Evolutionary conservation across 2,329 filamentous ascomycete species (phyloP).

Genomic region (Fulvia fulva): DNA sequence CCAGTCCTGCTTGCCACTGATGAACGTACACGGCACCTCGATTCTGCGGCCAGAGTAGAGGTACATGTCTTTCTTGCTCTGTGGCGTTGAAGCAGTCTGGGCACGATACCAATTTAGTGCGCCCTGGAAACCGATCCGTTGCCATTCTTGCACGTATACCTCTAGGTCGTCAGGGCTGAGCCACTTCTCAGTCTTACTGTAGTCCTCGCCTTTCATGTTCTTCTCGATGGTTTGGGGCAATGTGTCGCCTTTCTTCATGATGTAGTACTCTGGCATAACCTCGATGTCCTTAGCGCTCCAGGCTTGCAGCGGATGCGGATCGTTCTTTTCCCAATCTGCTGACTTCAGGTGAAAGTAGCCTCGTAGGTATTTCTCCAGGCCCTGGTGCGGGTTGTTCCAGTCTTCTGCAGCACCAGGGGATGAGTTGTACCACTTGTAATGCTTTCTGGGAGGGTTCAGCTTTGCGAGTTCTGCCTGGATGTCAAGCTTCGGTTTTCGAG

Average conservation of each 20-base stretch:
- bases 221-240: slow-evolving; percentile 57
- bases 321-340: slow-evolving; percentile 51
- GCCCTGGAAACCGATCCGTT: slow-evolving; percentile 60
- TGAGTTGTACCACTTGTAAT: slow-evolving; percentile 67
- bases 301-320: slow-evolving; percentile 49
- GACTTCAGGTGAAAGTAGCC: slow-evolving; percentile 68
- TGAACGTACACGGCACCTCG: slow-evolving; percentile 57
- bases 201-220: slow-evolving; percentile 54
- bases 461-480: slow-evolving; percentile 55
- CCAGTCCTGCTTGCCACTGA: slow-evolving; percentile 63
- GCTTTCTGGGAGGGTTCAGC: slow-evolving; percentile 57
- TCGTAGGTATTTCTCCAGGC: slow-evolving; percentile 57
- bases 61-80: slow-evolving; percentile 50
- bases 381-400: slow-evolving; percentile 48
- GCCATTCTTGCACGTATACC: slow-evolving; percentile 60
- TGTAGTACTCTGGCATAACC: slow-evolving; percentile 64
- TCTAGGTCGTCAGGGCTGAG: slow-evolving; percentile 55
- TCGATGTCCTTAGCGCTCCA: slow-evolving; percentile 58
- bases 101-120: slow-evolving; percentile 66
- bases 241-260: slow-evolving; percentile 56
- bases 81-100: slow-evolving; percentile 45
- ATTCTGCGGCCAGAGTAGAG: slow-evolving; percentile 59
- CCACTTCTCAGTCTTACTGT: slow-evolving; percentile 48
- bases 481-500: slow-evolving; percentile 34
- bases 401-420: slow-evolving; percentile 45